phyloP scores from a whole-genome alignment of 1,284 basidiomycete species.

The Exobasidium rhododendri region DNA sequence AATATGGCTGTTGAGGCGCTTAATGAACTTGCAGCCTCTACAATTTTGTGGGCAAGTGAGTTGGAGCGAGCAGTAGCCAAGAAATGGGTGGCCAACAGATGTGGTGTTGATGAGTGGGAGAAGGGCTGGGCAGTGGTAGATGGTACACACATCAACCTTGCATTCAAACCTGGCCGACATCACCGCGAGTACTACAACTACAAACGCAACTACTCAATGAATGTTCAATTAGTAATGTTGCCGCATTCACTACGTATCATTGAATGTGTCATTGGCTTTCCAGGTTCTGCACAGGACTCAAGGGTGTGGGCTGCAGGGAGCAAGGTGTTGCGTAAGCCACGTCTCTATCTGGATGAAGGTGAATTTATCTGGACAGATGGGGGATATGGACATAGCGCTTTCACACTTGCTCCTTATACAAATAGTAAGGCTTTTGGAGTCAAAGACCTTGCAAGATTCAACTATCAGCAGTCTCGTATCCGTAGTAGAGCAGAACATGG shows the following conservation, averaged over 20 bases:
- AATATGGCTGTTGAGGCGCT: neutral
- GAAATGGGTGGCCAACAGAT: neutral
- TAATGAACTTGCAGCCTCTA: neutral
- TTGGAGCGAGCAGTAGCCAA: neutral
- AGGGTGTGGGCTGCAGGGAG: neutral
- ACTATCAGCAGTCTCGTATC: neutral
- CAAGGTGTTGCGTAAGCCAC: neutral
- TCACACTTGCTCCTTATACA: neutral
- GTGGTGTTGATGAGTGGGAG: neutral
- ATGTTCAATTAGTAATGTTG: neutral
- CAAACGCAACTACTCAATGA: neutral
- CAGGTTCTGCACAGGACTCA: neutral
- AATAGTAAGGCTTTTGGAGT: neutral
- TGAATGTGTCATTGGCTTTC: neutral
- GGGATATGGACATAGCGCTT: neutral
- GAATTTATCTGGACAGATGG: conserved; percentile 1
- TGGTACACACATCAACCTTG: neutral
- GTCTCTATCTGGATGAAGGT: neutral
- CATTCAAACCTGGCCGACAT: neutral
- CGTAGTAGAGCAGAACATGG: conserved; percentile 1
- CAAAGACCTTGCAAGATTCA: neutral
- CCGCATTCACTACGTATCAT: neutral
- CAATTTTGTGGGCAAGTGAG: neutral
- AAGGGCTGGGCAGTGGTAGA: neutral
- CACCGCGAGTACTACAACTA: neutral